These are phyloP conservation scores for Dactylis glomerata DNA, from an alignment of 176 grass and related monocot species.

Conservation along the genomic window DNA sequence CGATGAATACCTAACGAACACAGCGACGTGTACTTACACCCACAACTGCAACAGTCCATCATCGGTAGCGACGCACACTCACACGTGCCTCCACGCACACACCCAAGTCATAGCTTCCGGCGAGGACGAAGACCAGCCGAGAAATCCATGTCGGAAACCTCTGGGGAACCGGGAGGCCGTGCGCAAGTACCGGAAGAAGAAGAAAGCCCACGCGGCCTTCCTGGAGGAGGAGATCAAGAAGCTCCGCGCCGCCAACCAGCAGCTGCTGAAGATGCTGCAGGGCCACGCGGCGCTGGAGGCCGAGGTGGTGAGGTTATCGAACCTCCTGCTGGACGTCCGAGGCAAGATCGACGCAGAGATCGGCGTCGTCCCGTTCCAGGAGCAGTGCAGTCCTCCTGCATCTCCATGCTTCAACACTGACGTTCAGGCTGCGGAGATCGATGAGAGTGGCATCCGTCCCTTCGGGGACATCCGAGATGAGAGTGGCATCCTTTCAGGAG, in stretches of 20 bases:
- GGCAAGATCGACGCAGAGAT: conserved; percentile 79
- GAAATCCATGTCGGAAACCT: conserved; percentile 33
- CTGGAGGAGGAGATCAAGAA: conserved; percentile 84
- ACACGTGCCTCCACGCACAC: conserved; percentile 80
- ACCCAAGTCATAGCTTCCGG: conserved; percentile 44
- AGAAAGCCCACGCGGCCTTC: conserved; percentile 77
- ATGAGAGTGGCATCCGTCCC: conserved; percentile 26
- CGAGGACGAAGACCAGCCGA: conserved; percentile 34
- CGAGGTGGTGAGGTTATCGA: conserved; percentile 63
- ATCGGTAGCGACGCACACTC: conserved; percentile 44
- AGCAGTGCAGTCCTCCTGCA: too few relatives aligned
- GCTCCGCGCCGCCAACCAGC: conserved; percentile 61
- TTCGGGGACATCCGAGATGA: too few relatives aligned
- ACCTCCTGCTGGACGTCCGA: conserved; percentile 50
- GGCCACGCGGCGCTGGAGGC: conserved; percentile 58
- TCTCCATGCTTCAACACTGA: neutral
- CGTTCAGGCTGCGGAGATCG: conserved; percentile 12
- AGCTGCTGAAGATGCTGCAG: conserved; percentile 72
- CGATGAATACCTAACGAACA: conserved; percentile 60
- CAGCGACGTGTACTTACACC: conserved; percentile 59
- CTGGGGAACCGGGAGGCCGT: conserved; percentile 78
- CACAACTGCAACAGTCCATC: conserved; percentile 57
- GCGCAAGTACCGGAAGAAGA: conserved; percentile 94
- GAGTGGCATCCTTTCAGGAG: conserved; percentile 28
- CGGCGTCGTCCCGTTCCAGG: neutral